Evolutionary conservation across 208 protist species (phyloP).

Genomic region (Acanthamoeba royreba): DNA sequence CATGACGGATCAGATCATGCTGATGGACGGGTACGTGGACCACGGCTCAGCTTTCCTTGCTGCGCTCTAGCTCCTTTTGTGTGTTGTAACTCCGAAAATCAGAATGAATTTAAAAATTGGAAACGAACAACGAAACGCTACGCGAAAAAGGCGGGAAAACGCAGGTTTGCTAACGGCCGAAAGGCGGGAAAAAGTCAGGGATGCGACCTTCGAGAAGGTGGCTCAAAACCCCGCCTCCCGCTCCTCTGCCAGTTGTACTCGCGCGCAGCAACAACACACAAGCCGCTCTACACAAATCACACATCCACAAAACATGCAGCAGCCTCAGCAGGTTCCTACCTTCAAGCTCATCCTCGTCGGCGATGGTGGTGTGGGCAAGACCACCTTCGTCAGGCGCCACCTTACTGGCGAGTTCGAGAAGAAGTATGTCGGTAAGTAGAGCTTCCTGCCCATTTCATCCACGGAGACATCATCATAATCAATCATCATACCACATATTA

Average conservation of each 20-base stretch:
- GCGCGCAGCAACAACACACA: background rate
- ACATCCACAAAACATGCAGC: background rate
- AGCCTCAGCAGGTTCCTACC: constrained; percentile 78
- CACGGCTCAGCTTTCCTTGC: too few relatives aligned
- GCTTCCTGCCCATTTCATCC: background rate
- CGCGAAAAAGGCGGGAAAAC: background rate
- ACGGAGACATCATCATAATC: background rate
- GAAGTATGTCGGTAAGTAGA: constrained; percentile 92
- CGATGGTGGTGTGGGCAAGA: constrained; percentile 99
- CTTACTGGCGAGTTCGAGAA: constrained; percentile 99
- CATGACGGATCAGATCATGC: too few relatives aligned
- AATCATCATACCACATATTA: background rate
- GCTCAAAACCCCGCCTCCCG: background rate
- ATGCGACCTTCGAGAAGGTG: background rate
- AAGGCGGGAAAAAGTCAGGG: constrained; percentile 13
- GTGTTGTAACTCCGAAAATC: background rate
- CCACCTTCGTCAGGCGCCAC: constrained; percentile 99
- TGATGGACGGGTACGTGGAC: too few relatives aligned
- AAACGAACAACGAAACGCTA: background rate
- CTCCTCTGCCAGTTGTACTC: background rate
- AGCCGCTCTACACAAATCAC: background rate
- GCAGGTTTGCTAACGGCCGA: too few relatives aligned
- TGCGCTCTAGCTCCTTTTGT: background rate
- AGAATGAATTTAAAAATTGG: background rate
- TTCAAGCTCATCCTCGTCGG: constrained; percentile 99